Evolutionary conservation across 176 grass and related monocot species (phyloP), one percentile per base, ranked within the genome.

Genomic region (Cenchrus purpureus): DNA sequence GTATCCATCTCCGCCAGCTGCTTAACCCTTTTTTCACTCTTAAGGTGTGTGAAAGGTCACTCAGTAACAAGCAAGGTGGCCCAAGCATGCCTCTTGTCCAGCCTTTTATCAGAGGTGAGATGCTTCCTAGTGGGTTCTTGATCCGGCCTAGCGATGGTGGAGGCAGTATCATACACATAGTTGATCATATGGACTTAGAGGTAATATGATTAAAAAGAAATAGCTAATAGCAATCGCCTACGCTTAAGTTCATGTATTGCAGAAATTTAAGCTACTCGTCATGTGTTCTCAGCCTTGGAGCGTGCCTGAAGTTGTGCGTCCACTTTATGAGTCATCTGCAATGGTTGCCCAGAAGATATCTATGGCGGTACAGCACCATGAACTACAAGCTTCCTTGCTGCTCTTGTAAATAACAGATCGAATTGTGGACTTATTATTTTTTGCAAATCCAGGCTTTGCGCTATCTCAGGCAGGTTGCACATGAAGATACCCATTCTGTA

Each of bases 101-200:
- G 80, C 89, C 89, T 72, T 98, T 98, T 49, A 85, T 94, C 28
- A 98, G 96, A 65, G 93, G 91, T 31, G 96, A 98, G 81, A 95
- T 98, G 89, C 80, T 92, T 90, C 89, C 96, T 10, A 94, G 96
- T 54, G 96, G 96, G 28, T 98, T 92, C 89, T 85, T 98, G 75
- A 91, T 98, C 64, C 87, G 96, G 73, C 96, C 96, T 5, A 95
- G 91, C 19, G 93, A 98, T 53, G 94, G 90, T 20, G 97, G 94
- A 68, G 94, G 92, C 4, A 94, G 91, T 63, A 79, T 94, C 54
- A 92, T 99, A 84, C 94, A 97, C 83, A 97, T 99, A 45, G 94
- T 99, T 79, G 88, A 99, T 85, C 97, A 99, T 89, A 81, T 99
- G 46, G 91, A 99, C 78, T 63, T 93, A 71, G 88, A 99, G 85